phyloP scores from a whole-genome alignment of 176 grass and related monocot species.

The Metroxylon sagu region DNA sequence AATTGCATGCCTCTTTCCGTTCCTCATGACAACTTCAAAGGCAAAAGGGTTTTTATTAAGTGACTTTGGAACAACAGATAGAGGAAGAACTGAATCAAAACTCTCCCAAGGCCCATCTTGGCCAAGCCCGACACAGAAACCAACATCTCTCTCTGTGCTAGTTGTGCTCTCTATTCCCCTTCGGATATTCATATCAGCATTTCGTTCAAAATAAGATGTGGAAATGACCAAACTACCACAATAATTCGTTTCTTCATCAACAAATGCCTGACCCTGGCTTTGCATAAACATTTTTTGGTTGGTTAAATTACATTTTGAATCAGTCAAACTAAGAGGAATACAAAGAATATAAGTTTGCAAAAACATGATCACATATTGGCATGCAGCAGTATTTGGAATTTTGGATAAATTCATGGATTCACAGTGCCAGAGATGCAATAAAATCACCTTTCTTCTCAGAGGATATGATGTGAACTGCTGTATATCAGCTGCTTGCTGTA shows the following conservation, averaged over 20 bases:
- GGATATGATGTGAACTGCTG: slow-evolving; percentile 44
- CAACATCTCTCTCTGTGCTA: slow-evolving; percentile 35
- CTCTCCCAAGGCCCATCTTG: slow-evolving; percentile 89
- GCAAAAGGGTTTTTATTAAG: slow-evolving; percentile 64
- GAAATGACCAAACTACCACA: slow-evolving; percentile 69
- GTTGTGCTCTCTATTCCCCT: slow-evolving; percentile 38
- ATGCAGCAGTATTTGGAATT: too few relatives aligned
- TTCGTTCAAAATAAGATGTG: slow-evolving; percentile 72
- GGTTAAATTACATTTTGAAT: not conserved
- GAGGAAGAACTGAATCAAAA: slow-evolving; percentile 68
- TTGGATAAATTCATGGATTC: not conserved
- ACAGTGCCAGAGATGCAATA: slow-evolving; percentile 2
- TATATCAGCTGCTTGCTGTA: slow-evolving; percentile 57
- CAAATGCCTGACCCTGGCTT: slow-evolving; percentile 32
- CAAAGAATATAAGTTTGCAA: too few relatives aligned
- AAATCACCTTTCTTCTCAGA: slow-evolving; percentile 67
- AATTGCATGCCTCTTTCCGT: slow-evolving; percentile 71
- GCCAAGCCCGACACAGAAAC: slow-evolving; percentile 79
- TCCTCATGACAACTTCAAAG: slow-evolving; percentile 78
- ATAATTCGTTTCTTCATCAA: slow-evolving; percentile 30
- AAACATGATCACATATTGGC: too few relatives aligned
- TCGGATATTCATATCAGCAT: slow-evolving; percentile 53
- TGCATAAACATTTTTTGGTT: slow-evolving; percentile 19
- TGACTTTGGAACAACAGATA: slow-evolving; percentile 71
- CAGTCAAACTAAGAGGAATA: too few relatives aligned